Conservation (phyloP, 2,329 filamentous ascomycete species). For the Claviceps africana region DNA sequence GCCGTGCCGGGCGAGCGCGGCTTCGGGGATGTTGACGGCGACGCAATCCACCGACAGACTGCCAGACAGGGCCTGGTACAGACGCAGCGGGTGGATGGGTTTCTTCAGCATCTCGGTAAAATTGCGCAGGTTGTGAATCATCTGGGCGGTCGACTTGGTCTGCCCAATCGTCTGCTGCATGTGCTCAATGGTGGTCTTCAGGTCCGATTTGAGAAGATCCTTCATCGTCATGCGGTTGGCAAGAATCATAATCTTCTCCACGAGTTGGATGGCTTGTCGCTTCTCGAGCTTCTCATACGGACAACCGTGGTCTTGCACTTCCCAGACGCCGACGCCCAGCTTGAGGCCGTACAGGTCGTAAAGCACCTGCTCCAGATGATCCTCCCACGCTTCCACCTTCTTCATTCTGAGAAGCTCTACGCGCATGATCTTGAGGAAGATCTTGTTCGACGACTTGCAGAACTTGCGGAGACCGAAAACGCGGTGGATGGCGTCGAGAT, state of each 20-base stretch:
- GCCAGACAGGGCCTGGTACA: conserved; percentile 72
- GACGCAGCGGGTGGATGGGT: conserved; percentile 64
- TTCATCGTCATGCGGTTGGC: conserved; percentile 77
- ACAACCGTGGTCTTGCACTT: conserved; percentile 68
- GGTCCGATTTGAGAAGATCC: conserved; percentile 78
- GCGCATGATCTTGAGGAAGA: conserved; percentile 80
- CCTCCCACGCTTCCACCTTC: conserved; percentile 68
- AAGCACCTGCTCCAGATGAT: conserved; percentile 72
- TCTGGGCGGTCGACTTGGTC: conserved; percentile 62
- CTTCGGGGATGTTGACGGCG: conserved; percentile 53
- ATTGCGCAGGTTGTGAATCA: conserved; percentile 77
- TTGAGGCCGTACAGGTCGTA: conserved; percentile 74
- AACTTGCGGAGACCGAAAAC: conserved; percentile 71
- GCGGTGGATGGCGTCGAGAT: conserved; percentile 69
- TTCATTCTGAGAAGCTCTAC: conserved; percentile 67
- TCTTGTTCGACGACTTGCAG: conserved; percentile 73
- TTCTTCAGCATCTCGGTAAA: conserved; percentile 70
- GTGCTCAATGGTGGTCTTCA: conserved; percentile 82
- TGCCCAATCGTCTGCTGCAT: conserved; percentile 77
- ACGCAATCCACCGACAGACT: conserved; percentile 60
- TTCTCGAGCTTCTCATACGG: conserved; percentile 64
- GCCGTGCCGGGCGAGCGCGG: conserved; percentile 60
- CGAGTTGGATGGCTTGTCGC: conserved; percentile 63
- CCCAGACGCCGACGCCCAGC: conserved; percentile 52
- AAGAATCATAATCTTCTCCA: conserved; percentile 71